Conservation (phyloP, 163 green algal genomes). For the Trebouxiophyceae sp. region DNA sequence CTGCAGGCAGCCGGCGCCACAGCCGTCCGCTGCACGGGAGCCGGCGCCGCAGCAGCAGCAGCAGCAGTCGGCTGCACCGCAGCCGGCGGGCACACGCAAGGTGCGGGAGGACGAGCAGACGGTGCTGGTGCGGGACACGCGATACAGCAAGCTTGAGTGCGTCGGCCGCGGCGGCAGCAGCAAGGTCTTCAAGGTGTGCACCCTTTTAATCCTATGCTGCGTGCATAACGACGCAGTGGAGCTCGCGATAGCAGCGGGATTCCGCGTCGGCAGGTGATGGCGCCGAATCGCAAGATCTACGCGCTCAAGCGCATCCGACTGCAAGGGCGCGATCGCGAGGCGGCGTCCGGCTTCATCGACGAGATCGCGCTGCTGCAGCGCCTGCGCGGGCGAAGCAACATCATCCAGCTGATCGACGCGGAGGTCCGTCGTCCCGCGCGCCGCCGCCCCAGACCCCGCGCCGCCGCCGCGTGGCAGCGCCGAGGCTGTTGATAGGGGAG, state of each 20-base stretch:
- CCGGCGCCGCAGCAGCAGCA: not conserved
- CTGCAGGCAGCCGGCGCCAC: constrained; percentile 8
- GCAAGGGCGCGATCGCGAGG: constrained; percentile 60
- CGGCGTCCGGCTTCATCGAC: constrained; percentile 82
- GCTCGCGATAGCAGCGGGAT: not conserved
- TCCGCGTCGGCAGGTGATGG: constrained; percentile 77
- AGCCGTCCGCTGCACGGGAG: not conserved
- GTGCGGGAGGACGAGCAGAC: constrained; percentile 64
- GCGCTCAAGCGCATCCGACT: constrained; percentile 94
- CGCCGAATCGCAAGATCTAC: constrained; percentile 78
- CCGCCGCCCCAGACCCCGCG: too few species aligned
- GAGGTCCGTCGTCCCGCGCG: too few species aligned
- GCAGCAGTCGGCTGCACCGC: not conserved
- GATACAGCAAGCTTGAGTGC: constrained; percentile 93
- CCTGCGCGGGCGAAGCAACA: constrained; percentile 76
- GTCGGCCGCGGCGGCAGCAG: constrained; percentile 85
- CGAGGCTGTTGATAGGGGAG: too few species aligned
- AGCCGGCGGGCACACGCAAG: constrained; percentile 3
- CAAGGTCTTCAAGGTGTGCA: constrained; percentile 95
- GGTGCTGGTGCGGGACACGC: constrained; percentile 62
- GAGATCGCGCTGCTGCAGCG: constrained; percentile 87
- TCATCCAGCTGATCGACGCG: constrained; percentile 93
- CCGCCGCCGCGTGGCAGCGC: too few species aligned
- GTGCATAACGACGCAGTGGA: not conserved
- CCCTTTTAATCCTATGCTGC: not conserved